Evolutionary conservation across 768 basidiomycete genomes (phyloP), one percentile per base, ranked within the genome.

Genomic region (Phallus indusiatus): DNA sequence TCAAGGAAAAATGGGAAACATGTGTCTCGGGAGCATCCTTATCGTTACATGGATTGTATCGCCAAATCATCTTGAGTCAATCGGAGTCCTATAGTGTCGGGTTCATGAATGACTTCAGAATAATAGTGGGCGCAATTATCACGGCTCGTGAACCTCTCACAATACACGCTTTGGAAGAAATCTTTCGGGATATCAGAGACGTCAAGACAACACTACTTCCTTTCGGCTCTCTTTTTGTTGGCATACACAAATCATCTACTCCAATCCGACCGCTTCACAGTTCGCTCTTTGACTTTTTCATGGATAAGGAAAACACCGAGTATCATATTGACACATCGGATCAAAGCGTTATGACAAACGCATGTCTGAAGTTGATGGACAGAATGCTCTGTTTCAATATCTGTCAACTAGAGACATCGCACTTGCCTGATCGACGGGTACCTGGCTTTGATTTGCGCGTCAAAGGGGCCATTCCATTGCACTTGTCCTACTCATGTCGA

Each of bases 271-370:
- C 49, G n/a, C 59, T 53, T 36, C 71, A 72, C 42, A 63, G 62
- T 9, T 71, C 70, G 16, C 71, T 70, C 48, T 57, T 61, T 36
- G 70, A 72, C 14, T 70, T 68, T 56, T 59, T 72, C 21, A 57
- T 57, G 5, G 54, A 55, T 48, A 51, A 63, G 5, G n/a, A 20
- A 1, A 18, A 7, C 8, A 50, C 12, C n/a, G 18, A 50, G 12
- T 53, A 54, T 24, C 62, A 70, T 21, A 50, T 66, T 28, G 51
- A 48, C 10, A 14, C 33, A 4, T 22, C 20, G 9, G 64, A 68
- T 33, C 65, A 72, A 18, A 42, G 36, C 1, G 42, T 59, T 21
- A 63, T 74, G 0, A 64, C 67, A 3, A 42, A 53, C 8, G 61
- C 63, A 16, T 68, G 64, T 11, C 53, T 75, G 6, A 46, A 50